Base-by-base conservation (phyloP, 768 basidiomycete genomes). In the Leucogyrophana mollusca region DNA sequence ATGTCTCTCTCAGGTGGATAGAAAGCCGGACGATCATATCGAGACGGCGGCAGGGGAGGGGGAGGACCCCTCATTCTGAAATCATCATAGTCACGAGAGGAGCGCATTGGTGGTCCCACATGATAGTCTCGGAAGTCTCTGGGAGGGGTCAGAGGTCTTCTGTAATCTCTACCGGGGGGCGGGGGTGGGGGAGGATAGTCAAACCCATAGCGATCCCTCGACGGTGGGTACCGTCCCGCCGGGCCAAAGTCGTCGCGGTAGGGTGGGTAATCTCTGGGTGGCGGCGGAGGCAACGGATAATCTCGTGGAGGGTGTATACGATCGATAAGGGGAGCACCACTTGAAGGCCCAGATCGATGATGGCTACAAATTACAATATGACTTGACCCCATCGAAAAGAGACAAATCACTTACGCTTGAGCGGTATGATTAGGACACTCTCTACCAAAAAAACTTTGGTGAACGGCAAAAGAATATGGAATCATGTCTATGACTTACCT, bases 121-220 rank as follows among this genome's bases (percentile, higher is more conserved):
- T 74, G 72, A 64, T 85, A 82, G 47, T 88, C 87, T 32, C 84
- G 73, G 56, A 79, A 80, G 9, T 87, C 87, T 53, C 85, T 74
- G 13, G 84, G 77, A 41, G 87, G 70, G 9, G 78, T 80, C 11
- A 72, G 69, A 46, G 82, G 80, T 47, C 85, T 70, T 39, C 86
- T 73, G 46, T 77, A 75, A 47, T 88, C 87, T 30, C 84, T 73
- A 2, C 61, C 58, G 50, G 75, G 53, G 48, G 72, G 59, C 16
- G 73, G 70, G 34, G 69, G 74, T n/a, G 74, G 73, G 13, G 66
- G 57, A 25, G 72, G 60, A 48, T 73, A 69, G 35, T 78, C 74
- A 60, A 83, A 83, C 56, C 78, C 76, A 62, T 82, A 81, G 22
- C 84, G 76, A 43, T 88, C 85, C 47, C 72, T 67, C 44, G 73